Conservation (phyloP, 345 rosid species). For the Hevea brasiliensis region DNA sequence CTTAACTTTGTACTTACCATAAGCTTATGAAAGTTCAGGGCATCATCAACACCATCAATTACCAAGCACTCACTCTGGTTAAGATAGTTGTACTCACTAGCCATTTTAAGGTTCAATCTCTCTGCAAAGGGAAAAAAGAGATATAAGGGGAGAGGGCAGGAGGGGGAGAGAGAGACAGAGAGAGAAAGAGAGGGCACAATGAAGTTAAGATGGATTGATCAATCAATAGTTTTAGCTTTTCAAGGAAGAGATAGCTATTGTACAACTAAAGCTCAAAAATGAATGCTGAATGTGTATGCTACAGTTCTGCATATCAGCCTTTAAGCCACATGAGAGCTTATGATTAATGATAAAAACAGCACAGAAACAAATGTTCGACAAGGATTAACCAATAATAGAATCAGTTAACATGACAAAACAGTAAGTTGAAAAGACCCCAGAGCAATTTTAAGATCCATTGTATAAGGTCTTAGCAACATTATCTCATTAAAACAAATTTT, state of each 20-base stretch:
- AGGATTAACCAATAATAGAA: not conserved
- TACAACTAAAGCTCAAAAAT: not conserved
- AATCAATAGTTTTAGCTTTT: constrained; percentile 6
- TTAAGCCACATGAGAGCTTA: not conserved
- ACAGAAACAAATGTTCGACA: not conserved
- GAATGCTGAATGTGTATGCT: not conserved
- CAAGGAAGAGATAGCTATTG: not conserved
- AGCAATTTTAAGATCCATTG: not conserved
- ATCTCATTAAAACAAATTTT: not conserved
- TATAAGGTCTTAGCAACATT: not conserved
- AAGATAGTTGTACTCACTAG: constrained; percentile 79
- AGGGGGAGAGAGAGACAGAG: not conserved
- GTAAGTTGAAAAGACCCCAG: not conserved
- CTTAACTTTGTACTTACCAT: constrained; percentile 50
- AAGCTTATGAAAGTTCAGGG: constrained; percentile 61
- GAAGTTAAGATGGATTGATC: not conserved
- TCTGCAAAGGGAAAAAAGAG: constrained; percentile 47
- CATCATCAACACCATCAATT: constrained; percentile 75
- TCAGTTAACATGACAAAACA: not conserved
- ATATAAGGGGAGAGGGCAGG: not conserved
- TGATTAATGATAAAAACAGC: not conserved
- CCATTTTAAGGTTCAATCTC: constrained; percentile 68
- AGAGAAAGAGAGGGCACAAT: too few species aligned
- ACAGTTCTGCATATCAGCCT: not conserved
- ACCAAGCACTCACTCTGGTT: constrained; percentile 81